Evolutionary conservation across 2,329 filamentous ascomycete species (phyloP), one percentile per base, ranked within the genome.

Genomic region (Epichloe baconii): DNA sequence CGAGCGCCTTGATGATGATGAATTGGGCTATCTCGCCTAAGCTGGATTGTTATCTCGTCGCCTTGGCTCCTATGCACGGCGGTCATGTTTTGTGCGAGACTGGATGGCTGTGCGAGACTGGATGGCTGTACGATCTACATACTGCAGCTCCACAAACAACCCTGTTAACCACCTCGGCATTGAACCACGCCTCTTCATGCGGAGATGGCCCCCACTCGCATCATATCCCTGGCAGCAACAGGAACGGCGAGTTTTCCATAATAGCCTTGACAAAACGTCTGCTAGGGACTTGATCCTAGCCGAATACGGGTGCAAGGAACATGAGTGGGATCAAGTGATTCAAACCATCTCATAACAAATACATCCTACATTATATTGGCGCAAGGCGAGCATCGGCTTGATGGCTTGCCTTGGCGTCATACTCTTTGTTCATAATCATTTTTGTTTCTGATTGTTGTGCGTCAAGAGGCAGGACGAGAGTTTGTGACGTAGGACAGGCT

Each of bases 1-100:
- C 47, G 93, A 98, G 75, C 87, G 93, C 52, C 73, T 97, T 53
- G 93, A 97, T 46, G 89, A 88, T 50, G 93, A 97, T 63, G 89
- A 96, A 65, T 78, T 98, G 54, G 88, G 91, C 52, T 97, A 97
- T 68, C 82, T 97, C 57, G 91, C 91, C 61, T 96, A 31, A 40
- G 26, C 4, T 11, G 15, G 15, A 17, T 40, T 17, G 15, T 40
- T 15, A 19, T 40, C 26, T 31, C 26, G 7, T 10, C 5, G 4
- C 8, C n/a, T 5, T 44, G 6, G 0, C 14, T 5, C 42, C 15
- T 7, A 37, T 15, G 11, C 26, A 6, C 26, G 26, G 26, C 26
- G 8, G 26, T 31, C 26, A 31, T 31, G 26, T 31, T 31, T 31
- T 31, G 26, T 31, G 26, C 26, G 26, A 31, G 26, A 31, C 7